These are phyloP conservation scores for Papiliotrema laurentii DNA, from an alignment of 1,284 basidiomycete species.

Conservation along the genomic window DNA sequence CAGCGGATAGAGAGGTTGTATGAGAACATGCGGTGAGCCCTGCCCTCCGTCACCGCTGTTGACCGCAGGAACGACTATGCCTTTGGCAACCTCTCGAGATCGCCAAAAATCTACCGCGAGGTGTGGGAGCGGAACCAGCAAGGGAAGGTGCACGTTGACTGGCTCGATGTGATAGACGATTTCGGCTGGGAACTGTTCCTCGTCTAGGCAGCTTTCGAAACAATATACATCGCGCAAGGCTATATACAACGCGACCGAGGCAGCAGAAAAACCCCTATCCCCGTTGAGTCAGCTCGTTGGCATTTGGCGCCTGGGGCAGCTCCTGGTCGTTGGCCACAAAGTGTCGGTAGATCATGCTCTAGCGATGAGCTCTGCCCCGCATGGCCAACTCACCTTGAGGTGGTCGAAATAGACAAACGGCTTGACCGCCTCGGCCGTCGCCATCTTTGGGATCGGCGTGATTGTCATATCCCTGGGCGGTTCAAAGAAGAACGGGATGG, in stretches of 20 bases:
- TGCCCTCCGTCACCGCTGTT: not conserved
- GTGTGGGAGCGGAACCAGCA: conserved; percentile 26
- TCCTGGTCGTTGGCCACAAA: conserved; percentile 22
- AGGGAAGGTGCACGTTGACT: conserved; percentile 24
- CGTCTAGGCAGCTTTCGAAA: too few species aligned
- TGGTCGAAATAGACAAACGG: conserved; percentile 26
- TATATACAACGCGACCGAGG: too few species aligned
- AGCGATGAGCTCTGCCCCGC: not conserved
- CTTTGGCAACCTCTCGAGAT: conserved; percentile 25
- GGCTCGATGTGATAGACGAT: conserved; percentile 29
- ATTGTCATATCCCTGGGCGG: conserved; percentile 20
- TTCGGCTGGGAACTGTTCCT: conserved; percentile 28
- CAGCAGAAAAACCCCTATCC: conserved; percentile 10
- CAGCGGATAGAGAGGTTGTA: conserved; percentile 27
- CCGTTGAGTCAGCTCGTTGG: conserved; percentile 20
- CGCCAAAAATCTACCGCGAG: conserved; percentile 24
- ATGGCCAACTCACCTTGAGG: conserved; percentile 14
- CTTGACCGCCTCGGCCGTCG: conserved; percentile 11
- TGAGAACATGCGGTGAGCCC: conserved; percentile 13
- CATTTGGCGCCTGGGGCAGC: conserved; percentile 22
- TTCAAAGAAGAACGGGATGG: conserved; percentile 34
- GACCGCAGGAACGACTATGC: conserved; percentile 16
- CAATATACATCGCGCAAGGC: too few species aligned
- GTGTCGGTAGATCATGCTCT: conserved; percentile 27
- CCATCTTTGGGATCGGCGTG: conserved; percentile 14